Evolutionary conservation across 2,329 filamentous ascomycete species (phyloP).

Genomic region (Lachnellula suecica): DNA sequence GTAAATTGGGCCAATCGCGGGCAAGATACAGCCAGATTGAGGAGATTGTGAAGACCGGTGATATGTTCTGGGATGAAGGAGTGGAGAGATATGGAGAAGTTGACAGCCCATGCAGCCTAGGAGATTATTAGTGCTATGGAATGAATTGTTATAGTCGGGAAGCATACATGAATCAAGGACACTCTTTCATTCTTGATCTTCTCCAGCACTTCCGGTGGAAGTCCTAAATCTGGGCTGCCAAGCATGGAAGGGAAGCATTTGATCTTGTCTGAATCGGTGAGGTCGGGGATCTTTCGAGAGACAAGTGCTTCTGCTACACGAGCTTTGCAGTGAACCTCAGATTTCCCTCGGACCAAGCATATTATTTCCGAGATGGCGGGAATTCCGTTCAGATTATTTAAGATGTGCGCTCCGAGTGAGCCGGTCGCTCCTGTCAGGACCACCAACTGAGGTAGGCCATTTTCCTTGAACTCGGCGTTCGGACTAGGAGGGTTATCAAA

Average conservation of each 20-base stretch:
- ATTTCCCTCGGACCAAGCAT: conserved; percentile 54
- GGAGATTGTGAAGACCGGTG: conserved; percentile 46
- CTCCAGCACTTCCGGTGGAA: conserved; percentile 41
- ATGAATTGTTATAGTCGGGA: not conserved
- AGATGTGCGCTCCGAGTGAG: conserved; percentile 49
- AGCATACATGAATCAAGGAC: conserved; percentile 53
- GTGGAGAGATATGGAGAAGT: conserved; percentile 56
- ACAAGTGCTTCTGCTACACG: no score
- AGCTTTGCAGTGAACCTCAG: conserved; percentile 36
- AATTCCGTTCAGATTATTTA: conserved; percentile 42
- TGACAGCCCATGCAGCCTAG: conserved; percentile 59
- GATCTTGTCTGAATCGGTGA: no score
- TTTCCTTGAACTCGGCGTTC: no score
- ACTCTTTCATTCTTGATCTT: conserved; percentile 43
- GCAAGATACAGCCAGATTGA: conserved; percentile 41
- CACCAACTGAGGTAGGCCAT: no score
- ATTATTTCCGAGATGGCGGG: conserved; percentile 45
- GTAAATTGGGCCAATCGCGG: conserved; percentile 33
- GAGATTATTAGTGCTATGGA: no score
- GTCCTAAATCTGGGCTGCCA: conserved; percentile 46
- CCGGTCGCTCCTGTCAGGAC: conserved; percentile 51
- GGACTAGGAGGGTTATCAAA: no score
- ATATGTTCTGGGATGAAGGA: conserved; percentile 55
- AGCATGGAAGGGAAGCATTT: conserved; percentile 48
- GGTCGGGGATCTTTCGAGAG: not conserved